Percentiles rank a stretch among this genome's conserved stretches.
phyloP scores from a whole-genome alignment of 768 basidiomycete species.

The Termitomyces titanicus region DNA sequence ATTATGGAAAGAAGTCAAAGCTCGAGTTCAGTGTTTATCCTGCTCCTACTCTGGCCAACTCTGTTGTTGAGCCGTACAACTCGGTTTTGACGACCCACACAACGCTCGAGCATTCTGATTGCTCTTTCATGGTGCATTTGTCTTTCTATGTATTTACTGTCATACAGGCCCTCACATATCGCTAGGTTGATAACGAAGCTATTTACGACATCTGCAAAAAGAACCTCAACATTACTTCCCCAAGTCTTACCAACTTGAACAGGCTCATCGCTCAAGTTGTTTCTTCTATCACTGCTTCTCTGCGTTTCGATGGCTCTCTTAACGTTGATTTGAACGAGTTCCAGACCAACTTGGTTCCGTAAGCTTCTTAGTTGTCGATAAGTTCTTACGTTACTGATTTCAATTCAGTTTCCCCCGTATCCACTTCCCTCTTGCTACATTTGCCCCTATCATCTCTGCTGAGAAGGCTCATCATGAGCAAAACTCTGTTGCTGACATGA shows the following conservation, averaged over 20 bases:
- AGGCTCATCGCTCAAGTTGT: constrained; percentile 98
- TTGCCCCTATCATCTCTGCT: constrained; percentile 89
- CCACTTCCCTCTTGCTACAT: constrained; percentile 97
- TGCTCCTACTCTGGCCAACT: constrained; percentile 87
- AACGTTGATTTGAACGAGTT: constrained; percentile 98
- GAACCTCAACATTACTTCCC: constrained; percentile 80
- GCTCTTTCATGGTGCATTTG: constrained; percentile 89
- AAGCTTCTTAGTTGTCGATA: constrained; percentile 65
- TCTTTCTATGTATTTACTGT: background rate
- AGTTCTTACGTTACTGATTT: constrained; percentile 43
- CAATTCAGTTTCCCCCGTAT: constrained; percentile 85
- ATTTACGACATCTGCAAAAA: constrained; percentile 99
- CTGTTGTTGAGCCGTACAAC: constrained; percentile 99
- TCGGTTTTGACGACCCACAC: constrained; percentile 96
- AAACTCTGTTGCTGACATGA: constrained; percentile 98
- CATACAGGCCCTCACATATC: constrained; percentile 2
- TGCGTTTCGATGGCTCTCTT: constrained; percentile 95
- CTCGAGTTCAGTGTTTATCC: constrained; percentile 98
- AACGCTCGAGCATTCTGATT: constrained; percentile 97
- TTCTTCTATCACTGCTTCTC: constrained; percentile 94
- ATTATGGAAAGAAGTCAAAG: constrained; percentile 99
- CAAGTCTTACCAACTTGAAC: constrained; percentile 93
- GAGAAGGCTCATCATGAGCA: constrained; percentile 97
- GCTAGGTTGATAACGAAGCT: constrained; percentile 82
- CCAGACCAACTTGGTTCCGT: constrained; percentile 98